Evolutionary conservation across 2,329 filamentous ascomycete species (phyloP).

Genomic region (Basipetospora sp.): DNA sequence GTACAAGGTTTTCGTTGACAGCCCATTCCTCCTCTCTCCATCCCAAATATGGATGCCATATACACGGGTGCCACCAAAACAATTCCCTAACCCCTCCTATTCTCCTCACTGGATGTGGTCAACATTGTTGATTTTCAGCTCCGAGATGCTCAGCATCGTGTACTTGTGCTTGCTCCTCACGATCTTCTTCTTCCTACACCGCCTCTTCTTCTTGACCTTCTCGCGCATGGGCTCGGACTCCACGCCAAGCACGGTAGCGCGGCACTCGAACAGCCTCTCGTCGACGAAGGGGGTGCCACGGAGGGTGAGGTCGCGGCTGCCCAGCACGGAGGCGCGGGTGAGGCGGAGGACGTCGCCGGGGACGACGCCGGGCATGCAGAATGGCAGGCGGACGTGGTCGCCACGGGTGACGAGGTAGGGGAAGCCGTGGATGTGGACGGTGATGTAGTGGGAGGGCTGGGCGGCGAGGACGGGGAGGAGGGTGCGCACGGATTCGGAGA

Average conservation of each 20-base stretch:
- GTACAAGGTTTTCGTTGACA: not conserved
- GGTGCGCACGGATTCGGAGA: slow-evolving; percentile 35
- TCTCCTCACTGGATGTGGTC: slow-evolving; percentile 23
- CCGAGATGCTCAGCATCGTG: slow-evolving; percentile 72
- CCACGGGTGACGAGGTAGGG: slow-evolving; percentile 68
- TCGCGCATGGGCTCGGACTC: slow-evolving; percentile 66
- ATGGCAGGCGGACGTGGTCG: slow-evolving; percentile 62
- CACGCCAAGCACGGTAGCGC: slow-evolving; percentile 68
- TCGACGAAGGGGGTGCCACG: slow-evolving; percentile 72
- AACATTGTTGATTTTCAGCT: slow-evolving; percentile 49
- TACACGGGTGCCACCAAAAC: too few species aligned
- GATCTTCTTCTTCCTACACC: slow-evolving; percentile 55
- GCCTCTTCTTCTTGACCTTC: slow-evolving; percentile 71
- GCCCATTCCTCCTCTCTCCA: too few species aligned
- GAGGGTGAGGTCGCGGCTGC: slow-evolving; percentile 79
- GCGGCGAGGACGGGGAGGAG: slow-evolving; percentile 58
- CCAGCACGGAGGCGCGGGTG: slow-evolving; percentile 69
- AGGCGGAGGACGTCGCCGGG: slow-evolving; percentile 78
- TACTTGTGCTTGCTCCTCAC: slow-evolving; percentile 83
- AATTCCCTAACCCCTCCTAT: not conserved
- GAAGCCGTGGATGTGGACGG: slow-evolving; percentile 61
- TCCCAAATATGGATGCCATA: too few species aligned
- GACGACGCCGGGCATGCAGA: slow-evolving; percentile 59
- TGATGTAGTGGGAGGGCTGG: slow-evolving; percentile 65
- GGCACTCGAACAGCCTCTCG: slow-evolving; percentile 68